Evolutionary conservation across 2,329 filamentous ascomycete species (phyloP), one percentile per base, ranked within the genome.

Genomic region (Ambrosiella xylebori): DNA sequence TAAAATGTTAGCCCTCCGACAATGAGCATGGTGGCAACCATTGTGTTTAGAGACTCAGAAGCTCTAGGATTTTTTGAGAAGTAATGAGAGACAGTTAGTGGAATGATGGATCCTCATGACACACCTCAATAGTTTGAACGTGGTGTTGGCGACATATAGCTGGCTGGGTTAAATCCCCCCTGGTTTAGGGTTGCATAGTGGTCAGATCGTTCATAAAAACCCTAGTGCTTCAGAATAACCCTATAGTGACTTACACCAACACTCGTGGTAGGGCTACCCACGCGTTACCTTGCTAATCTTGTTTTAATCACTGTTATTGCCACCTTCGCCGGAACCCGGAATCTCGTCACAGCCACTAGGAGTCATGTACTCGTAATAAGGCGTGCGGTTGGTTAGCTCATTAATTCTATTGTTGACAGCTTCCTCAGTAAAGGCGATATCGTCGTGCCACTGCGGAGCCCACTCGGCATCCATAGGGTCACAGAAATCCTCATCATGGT

Each of bases 401-500:
- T 45, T 15, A 49, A 61, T 56, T 15, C 53, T 44, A 27, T 51
- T 19, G 13, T 55, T 56, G 11, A 61, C 53, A n/a, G 27, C 40
- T 6, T 37, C 12, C 19, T 56, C 41, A 37, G 27, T 39, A 15
- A 40, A 56, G 4, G 56, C 56, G 1, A 15, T 36, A 7, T 44
- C 44, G n/a, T 58, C 38, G 1, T 27, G 19, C 52, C 53, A 58
- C 19, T 49, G 52, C 5, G 59, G 36, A 11, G 68, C 61, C 67
- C 69, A 73, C 15, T 64, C 64, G 1, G 59, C 12, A 39, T 71
- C 69, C 66, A 71, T 70, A 11, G 71, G 71, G 57, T 72, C 67
- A 44, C 66, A 63, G 59, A 67, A 72, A 15, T 64, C 66, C 8
- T 66, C 65, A 57, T 70, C 67, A 4, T 68, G 65, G 62, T 74